Percentiles rank a stretch among this genome's conserved stretches.
Conservation (phyloP, 495 filamentous ascomycete genomes). For the Jackrogersella minutella region DNA sequence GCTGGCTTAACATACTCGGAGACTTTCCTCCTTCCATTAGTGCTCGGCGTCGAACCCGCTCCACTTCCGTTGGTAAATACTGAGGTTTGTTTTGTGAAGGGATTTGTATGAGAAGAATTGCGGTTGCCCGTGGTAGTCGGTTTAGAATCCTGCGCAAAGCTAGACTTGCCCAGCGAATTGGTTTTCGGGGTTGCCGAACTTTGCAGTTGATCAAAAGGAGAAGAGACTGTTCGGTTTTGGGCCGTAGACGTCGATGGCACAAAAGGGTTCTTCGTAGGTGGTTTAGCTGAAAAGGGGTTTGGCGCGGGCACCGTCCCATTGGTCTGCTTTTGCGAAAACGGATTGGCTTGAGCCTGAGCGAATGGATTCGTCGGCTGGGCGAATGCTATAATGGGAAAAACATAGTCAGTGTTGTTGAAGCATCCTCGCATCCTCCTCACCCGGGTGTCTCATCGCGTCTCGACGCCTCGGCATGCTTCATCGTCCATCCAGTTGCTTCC, state of each 20-base stretch:
- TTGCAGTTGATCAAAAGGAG: constrained; percentile 15
- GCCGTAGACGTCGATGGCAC: constrained; percentile 5
- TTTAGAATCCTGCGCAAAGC: constrained; percentile 1
- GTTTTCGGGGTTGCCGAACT: neutral
- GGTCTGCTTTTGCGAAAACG: constrained; percentile 17
- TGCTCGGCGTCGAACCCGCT: neutral
- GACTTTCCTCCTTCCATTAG: constrained; percentile 5
- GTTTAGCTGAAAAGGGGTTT: constrained; percentile 29
- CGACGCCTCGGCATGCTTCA: neutral
- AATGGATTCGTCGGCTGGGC: constrained; percentile 23
- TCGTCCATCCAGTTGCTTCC: neutral
- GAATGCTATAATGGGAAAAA: constrained; percentile 42
- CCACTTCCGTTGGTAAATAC: neutral
- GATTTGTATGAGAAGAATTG: constrained; percentile 3
- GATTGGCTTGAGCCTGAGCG: constrained; percentile 16
- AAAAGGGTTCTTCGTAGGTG: constrained; percentile 35
- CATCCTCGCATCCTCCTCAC: constrained; percentile 8
- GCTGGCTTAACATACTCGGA: constrained; percentile 38
- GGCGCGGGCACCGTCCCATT: constrained; percentile 19
- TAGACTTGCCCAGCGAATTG: constrained; percentile 2
- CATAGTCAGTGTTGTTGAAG: constrained; percentile 36
- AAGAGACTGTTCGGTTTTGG: constrained; percentile 18
- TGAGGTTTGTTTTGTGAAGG: neutral
- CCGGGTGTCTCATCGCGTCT: constrained; percentile 2
- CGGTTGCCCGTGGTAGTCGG: neutral